Evolutionary conservation across 164 flowering plant genomes (phyloP), one percentile per base, ranked within the genome.

Genomic region (Vitis cinerea): DNA sequence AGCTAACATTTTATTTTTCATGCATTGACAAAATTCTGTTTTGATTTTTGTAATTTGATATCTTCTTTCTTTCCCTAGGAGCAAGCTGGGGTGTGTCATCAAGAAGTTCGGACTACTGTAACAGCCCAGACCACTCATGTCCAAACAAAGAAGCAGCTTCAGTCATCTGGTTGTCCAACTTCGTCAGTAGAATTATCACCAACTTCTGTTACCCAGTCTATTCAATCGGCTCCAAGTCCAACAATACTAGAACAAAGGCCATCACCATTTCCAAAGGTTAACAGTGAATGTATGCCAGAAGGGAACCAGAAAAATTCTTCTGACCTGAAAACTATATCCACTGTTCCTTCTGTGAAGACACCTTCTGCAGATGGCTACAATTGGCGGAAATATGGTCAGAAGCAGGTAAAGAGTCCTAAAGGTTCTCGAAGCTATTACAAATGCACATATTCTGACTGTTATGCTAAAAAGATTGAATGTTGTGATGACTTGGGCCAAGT

Each of bases 321-420:
- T 17, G 68, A 78, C 31, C 62, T 37, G 53, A 77, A 76, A 69
- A 54, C 31, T 23, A 50, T 70, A 65, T 37, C 86, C 61, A 48
- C 74, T 67, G 64, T 62, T 71, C 77, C 68, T 57, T 16, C 63
- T 50, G 61, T 67, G 59, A 84, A 74, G 82, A 72, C 80, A 63
- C 77, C 89, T 52, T 60, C 80, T 19, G 66, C 74, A 67, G 98
- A 93, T 83, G 94, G 96, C 27, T 93, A 80, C 76, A 90, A 89
- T 61, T 93, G 98, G 98, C 83, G 98, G 12, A 93, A 93, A 72
- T 93, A 93, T 83, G 98, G 98, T 66, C 96, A 93, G 74, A 93
- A 93, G 81, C 94, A 79, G 80, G 97, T 93, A 50, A 93, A 90
- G 74, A 85, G 88, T 71, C 85, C 87, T 58, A 79, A 85, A 66